Conservation (phyloP, 139 green algal species). For the Asterochloris sp. region DNA sequence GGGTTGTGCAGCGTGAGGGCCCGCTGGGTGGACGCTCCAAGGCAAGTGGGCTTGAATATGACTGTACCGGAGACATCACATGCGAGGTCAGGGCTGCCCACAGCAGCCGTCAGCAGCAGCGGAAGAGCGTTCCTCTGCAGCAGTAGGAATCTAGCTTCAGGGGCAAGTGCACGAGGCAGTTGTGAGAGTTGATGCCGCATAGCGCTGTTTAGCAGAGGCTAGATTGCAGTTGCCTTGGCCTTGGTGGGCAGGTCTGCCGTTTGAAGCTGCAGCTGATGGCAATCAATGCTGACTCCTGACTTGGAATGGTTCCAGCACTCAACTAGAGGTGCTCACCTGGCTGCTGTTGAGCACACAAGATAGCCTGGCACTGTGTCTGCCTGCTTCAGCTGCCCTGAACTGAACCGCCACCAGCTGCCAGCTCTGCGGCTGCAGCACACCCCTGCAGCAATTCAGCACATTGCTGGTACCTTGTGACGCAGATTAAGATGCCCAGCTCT, state of each 20-base stretch:
- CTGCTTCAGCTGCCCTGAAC: slow-evolving; percentile 34
- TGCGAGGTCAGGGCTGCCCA: slow-evolving; percentile 34
- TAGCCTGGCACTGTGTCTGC: neutral
- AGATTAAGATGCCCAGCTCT: too few relatives aligned
- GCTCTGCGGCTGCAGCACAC: slow-evolving; percentile 45
- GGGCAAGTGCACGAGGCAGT: too few relatives aligned
- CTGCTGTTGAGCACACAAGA: slow-evolving; percentile 41
- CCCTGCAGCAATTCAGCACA: slow-evolving; percentile 1
- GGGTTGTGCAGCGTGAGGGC: slow-evolving; percentile 52
- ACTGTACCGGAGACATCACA: slow-evolving; percentile 27
- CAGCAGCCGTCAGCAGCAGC: slow-evolving; percentile 36
- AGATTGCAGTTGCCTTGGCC: too few relatives aligned
- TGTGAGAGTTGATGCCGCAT: too few relatives aligned
- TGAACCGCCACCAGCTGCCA: slow-evolving; percentile 50
- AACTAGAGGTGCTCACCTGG: neutral
- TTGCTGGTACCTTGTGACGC: too few relatives aligned
- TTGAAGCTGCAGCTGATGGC: too few relatives aligned
- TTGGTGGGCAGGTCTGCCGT: too few relatives aligned
- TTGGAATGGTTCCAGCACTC: neutral
- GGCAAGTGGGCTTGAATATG: slow-evolving; percentile 65
- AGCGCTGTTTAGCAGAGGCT: too few relatives aligned
- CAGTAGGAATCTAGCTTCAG: too few relatives aligned
- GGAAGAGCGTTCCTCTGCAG: slow-evolving; percentile 6
- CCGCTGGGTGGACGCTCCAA: slow-evolving; percentile 52
- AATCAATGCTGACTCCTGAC: too few relatives aligned